Evolutionary conservation across 306 rosid species (phyloP), one percentile per base, ranked within the genome.

Genomic region (Sesbania bispinosa): DNA sequence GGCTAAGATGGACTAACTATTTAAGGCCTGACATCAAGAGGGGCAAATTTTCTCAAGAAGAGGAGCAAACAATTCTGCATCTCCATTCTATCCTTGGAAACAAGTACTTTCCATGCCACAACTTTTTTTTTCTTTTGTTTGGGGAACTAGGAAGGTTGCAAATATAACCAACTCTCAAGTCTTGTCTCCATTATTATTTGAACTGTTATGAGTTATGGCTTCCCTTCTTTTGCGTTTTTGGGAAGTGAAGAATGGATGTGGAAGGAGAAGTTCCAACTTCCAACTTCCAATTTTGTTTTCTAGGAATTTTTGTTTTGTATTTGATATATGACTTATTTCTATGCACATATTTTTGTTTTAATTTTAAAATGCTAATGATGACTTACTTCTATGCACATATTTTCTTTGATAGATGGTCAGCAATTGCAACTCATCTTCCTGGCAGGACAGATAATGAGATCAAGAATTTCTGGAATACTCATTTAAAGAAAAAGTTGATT

Each of bases 71-170:
- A 26, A 92, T 92, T 81, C 76, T 92, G 15, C 92, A 88, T 78
- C 96, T 92, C 58, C 98, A 92, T 86, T 89, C 96, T 71, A 82
- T 92, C 74, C 95, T 90, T 29, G 97, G 95, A 63, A 90, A 90
- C 86, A 90, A 90, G 97, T 90, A 87, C 14, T 55, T 65, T 65
- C 60, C 54, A 41, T 33, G 2, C 10, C 50, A 41, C 24, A 39
- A 0, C 6, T 10, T 5, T 29, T 10, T 68, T 30, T 55, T 57
- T 33, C 18, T 41, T 7, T 75, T 59, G 7, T 4, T 11, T 42
- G 4, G 13, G 7, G 13, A n/a, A n/a, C n/a, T n/a, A 13, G 39
- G 14, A 23, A 41, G 29, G 5, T 20, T 27, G 33, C 4, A 33
- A 21, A 23, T 36, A n/a, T n/a, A 52, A 69, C 75, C 41, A 52